Evolutionary conservation across 2,329 filamentous ascomycete species (phyloP).

Genomic region (Colletotrichum tropicale): DNA sequence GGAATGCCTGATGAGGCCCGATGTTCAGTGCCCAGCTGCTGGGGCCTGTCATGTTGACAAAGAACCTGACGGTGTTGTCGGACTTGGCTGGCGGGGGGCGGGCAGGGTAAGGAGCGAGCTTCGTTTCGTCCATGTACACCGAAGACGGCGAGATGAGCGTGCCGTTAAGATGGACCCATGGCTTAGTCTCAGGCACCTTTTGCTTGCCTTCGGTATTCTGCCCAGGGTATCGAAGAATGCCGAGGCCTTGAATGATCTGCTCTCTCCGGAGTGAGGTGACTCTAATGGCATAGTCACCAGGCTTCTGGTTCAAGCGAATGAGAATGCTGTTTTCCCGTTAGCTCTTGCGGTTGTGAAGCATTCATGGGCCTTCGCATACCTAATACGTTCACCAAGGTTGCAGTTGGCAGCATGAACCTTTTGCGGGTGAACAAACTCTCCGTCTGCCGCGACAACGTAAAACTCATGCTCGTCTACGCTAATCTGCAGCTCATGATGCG

Average conservation of each 20-base stretch:
- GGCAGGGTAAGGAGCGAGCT: constrained; percentile 4
- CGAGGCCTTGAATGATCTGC: constrained; percentile 8
- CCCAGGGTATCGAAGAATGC: constrained; percentile 5
- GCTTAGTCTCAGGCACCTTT: not conserved
- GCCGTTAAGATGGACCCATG: constrained; percentile 8
- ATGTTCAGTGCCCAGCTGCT: constrained; percentile 10
- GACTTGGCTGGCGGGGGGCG: not conserved
- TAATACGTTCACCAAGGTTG: constrained; percentile 13
- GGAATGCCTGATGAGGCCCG: constrained; percentile 7
- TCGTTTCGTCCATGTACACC: constrained; percentile 5
- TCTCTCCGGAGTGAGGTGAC: constrained; percentile 3
- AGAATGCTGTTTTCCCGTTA: not conserved
- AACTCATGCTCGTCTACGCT: constrained; percentile 14
- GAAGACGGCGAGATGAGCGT: constrained; percentile 5
- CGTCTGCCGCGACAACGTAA: constrained; percentile 2
- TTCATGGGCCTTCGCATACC: not conserved
- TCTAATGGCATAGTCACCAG: not conserved
- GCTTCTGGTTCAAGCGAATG: not conserved
- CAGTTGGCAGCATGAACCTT: constrained; percentile 8
- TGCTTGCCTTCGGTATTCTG: not conserved
- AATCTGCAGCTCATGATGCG: constrained; percentile 12
- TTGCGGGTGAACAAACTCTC: constrained; percentile 9
- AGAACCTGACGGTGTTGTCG: constrained; percentile 9
- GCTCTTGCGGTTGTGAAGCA: not conserved
- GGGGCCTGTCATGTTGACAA: constrained; percentile 15